Evolutionary conservation across 331 rosid species (phyloP).

Genomic region (Saraca asoca): DNA sequence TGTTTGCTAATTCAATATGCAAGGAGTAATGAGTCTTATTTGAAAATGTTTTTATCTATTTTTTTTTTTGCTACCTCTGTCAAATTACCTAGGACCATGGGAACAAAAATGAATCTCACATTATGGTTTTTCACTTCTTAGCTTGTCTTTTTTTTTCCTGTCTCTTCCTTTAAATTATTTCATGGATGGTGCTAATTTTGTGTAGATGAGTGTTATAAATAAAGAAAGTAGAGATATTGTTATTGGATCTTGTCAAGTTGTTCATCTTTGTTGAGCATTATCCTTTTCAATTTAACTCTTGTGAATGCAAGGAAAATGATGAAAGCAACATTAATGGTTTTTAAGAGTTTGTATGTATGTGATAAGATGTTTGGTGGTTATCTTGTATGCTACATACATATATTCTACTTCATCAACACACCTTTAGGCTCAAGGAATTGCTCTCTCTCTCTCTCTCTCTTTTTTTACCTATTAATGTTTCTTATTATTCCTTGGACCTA

Average conservation of each 20-base stretch:
- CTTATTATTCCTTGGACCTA: neutral
- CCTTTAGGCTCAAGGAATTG: neutral
- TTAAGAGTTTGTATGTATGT: neutral
- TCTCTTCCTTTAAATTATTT: conserved; percentile 2
- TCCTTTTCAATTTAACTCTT: neutral
- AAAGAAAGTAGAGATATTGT: neutral
- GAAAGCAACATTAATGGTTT: neutral
- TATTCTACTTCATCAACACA: neutral
- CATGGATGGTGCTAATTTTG: neutral
- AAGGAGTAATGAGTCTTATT: too few species aligned
- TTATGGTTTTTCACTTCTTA: neutral
- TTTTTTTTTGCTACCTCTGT: too few species aligned
- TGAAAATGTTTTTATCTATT: too few species aligned
- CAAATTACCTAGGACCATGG: too few species aligned
- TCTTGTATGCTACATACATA: neutral
- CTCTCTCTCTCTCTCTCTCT: neutral
- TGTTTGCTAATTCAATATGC: too few species aligned
- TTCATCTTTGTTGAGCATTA: neutral
- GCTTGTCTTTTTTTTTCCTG: conserved; percentile 5
- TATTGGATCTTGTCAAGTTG: conserved; percentile 28
- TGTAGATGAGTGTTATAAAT: conserved; percentile 16
- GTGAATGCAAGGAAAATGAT: neutral
- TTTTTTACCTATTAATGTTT: neutral
- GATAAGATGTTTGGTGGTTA: neutral
- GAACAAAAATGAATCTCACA: neutral